Conservation (phyloP, 768 basidiomycete genomes). For the Rhodosporidiobolus odoratus region DNA sequence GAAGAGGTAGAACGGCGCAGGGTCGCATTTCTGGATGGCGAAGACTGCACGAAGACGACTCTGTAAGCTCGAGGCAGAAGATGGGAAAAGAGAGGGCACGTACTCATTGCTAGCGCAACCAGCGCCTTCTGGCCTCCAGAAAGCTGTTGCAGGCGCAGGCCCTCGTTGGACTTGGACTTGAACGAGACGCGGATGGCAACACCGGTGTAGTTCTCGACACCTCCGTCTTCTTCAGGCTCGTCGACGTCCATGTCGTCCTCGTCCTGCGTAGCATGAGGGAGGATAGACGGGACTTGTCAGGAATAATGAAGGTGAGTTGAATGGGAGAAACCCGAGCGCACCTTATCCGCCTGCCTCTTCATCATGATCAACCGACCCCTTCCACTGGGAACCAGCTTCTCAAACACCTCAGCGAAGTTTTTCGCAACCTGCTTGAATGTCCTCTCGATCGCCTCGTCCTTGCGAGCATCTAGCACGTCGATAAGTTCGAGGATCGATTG, state of each 20-base stretch:
- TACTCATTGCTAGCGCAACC: slow-evolving; percentile 88
- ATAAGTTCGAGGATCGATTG: slow-evolving; percentile 87
- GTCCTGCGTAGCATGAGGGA: slow-evolving; percentile 24
- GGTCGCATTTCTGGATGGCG: slow-evolving; percentile 98
- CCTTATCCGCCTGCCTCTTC: slow-evolving; percentile 65
- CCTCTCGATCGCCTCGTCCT: slow-evolving; percentile 96
- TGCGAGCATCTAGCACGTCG: slow-evolving; percentile 86
- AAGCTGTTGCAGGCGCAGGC: slow-evolving; percentile 88
- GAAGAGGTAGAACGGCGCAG: slow-evolving; percentile 98
- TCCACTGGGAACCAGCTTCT: slow-evolving; percentile 89
- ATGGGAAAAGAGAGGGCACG: slow-evolving; percentile 32
- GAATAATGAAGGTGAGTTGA: slow-evolving; percentile 19
- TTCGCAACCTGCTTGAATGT: slow-evolving; percentile 97
- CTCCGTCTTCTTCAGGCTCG: slow-evolving; percentile 38
- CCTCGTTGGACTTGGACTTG: slow-evolving; percentile 97
- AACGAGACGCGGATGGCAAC: slow-evolving; percentile 98
- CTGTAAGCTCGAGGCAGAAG: slow-evolving; percentile 7
- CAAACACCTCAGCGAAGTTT: slow-evolving; percentile 96
- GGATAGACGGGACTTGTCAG: neutral
- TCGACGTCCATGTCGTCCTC: slow-evolving; percentile 44
- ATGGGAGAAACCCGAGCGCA: too few species aligned
- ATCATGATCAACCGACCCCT: slow-evolving; percentile 88
- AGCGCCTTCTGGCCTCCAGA: slow-evolving; percentile 97
- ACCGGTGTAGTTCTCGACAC: slow-evolving; percentile 87
- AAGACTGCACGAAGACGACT: slow-evolving; percentile 59